Percentiles rank a stretch among this genome's conserved stretches.
Conservation (phyloP, 116 monocot genomes). For the Posidonia oceanica region DNA sequence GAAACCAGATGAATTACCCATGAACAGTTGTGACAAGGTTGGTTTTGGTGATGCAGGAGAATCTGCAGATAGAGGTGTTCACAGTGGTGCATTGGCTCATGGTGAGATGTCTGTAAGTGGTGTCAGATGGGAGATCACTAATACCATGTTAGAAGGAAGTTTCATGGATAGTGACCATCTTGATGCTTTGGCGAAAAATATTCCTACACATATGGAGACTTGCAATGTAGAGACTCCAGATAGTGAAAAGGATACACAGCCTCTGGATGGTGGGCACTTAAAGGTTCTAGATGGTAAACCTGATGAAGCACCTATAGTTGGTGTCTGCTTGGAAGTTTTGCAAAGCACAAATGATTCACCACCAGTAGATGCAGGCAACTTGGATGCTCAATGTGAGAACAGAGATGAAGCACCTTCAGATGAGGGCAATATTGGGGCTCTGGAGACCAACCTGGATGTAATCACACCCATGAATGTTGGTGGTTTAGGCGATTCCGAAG, state of each 20-base stretch:
- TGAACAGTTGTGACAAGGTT: neutral
- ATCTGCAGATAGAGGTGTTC: neutral
- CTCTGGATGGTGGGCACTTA: neutral
- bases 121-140: too few relatives aligned
- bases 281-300: neutral
- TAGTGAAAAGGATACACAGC: neutral
- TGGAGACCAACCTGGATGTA: neutral
- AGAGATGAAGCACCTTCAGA: neutral
- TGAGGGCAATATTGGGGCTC: neutral
- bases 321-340: neutral
- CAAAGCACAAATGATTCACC: neutral
- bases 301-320: neutral
- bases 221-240: neutral
- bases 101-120: too few relatives aligned
- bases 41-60: neutral
- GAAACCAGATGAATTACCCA: neutral
- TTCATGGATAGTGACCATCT: neutral
- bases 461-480: neutral
- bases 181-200: neutral
- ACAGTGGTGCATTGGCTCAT: too few relatives aligned
- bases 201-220: neutral
- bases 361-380: neutral
- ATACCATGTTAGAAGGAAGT: too few relatives aligned
- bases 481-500: neutral
- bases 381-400: neutral